Evolutionary conservation across 805 yeast genomes (phyloP).

Genomic region (Brettanomyces bruxellensis): DNA sequence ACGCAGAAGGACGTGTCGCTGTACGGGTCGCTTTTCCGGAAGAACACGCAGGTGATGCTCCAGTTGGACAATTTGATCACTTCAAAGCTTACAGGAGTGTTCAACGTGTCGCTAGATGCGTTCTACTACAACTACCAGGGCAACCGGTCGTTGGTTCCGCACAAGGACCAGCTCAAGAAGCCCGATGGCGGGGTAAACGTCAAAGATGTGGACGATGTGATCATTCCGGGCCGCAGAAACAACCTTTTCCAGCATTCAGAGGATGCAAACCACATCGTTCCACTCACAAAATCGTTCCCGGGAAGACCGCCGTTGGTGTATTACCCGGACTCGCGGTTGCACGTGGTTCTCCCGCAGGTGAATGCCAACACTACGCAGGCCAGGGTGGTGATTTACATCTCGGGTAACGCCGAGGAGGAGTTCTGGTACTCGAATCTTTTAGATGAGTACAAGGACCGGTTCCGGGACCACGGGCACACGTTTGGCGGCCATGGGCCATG

Average conservation of each 20-base stretch:
- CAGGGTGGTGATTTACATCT: constrained; percentile 48
- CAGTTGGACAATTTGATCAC: constrained; percentile 59
- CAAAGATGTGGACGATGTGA: constrained; percentile 12
- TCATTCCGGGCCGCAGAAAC: constrained; percentile 12
- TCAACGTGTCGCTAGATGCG: constrained; percentile 43
- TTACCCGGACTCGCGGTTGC: constrained; percentile 32
- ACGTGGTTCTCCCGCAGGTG: constrained; percentile 35
- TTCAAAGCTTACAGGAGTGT: constrained; percentile 49
- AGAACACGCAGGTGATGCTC: constrained; percentile 35
- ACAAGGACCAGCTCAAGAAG: constrained; percentile 3
- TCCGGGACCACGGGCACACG: constrained; percentile 29
- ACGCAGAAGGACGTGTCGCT: constrained; percentile 57
- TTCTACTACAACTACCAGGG: constrained; percentile 35
- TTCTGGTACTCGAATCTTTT: constrained; percentile 67
- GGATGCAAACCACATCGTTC: constrained; percentile 31
- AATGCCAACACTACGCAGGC: constrained; percentile 51
- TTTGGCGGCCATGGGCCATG: constrained; percentile 63
- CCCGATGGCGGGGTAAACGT: background rate
- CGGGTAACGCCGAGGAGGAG: constrained; percentile 77
- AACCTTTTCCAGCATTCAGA: constrained; percentile 22
- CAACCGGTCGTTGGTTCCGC: constrained; percentile 4
- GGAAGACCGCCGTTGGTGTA: constrained; percentile 36
- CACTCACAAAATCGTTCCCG: constrained; percentile 23
- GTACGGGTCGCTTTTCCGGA: constrained; percentile 40
- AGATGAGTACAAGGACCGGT: constrained; percentile 36